Conservation (phyloP, 2,329 filamentous ascomycete species). For the Fusarium sp. region DNA sequence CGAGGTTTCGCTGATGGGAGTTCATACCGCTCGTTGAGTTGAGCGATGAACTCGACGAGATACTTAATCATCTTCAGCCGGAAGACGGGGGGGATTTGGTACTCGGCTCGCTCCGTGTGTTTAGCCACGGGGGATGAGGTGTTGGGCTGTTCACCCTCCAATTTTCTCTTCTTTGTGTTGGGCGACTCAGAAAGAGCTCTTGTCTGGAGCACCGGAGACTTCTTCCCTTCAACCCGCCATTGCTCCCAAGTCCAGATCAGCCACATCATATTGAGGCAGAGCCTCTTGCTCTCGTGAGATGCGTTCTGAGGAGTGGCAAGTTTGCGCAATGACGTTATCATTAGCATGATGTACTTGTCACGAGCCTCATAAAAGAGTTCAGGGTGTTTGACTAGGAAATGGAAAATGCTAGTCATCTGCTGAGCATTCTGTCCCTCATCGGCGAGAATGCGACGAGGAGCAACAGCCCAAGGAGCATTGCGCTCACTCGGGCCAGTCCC, state of each 20-base stretch:
- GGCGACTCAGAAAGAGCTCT: constrained; percentile 77
- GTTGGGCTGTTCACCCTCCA: constrained; percentile 74
- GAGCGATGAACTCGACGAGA: constrained; percentile 94
- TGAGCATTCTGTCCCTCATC: constrained; percentile 97
- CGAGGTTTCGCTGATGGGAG: constrained; percentile 79
- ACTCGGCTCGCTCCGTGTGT: constrained; percentile 72
- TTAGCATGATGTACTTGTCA: constrained; percentile 90
- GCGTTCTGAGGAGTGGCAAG: constrained; percentile 87
- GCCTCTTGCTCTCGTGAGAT: constrained; percentile 91
- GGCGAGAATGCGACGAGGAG: constrained; percentile 89
- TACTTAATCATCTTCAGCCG: constrained; percentile 93
- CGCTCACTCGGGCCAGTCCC: constrained; percentile 77
- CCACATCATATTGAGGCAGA: constrained; percentile 91
- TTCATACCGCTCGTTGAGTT: constrained; percentile 87
- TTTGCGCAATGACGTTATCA: constrained; percentile 91
- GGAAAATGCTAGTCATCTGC: constrained; percentile 97
- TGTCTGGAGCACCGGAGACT: constrained; percentile 42
- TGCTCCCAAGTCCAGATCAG: constrained; percentile 96
- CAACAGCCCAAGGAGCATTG: constrained; percentile 89
- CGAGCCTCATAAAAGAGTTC: constrained; percentile 95
- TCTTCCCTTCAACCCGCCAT: constrained; percentile 78
- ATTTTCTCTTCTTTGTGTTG: constrained; percentile 80
- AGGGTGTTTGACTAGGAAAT: constrained; percentile 93
- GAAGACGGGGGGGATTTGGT: constrained; percentile 76
- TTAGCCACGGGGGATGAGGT: constrained; percentile 69